Conservation (phyloP, 805 yeast species). For the Candida fluviatilis region DNA sequence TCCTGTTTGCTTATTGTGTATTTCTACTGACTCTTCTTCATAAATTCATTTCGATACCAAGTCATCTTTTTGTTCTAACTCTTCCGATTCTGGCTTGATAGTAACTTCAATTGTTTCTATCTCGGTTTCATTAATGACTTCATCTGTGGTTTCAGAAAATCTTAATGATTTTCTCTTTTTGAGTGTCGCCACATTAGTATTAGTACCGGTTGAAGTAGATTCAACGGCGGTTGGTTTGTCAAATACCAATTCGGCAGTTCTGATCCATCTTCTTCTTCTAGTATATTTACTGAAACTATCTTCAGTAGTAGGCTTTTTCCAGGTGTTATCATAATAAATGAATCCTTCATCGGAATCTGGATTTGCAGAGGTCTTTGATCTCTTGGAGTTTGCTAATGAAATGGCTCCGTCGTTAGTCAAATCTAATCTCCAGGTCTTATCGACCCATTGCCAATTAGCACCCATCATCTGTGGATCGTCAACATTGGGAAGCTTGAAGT, state of each 20-base stretch:
- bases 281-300: conserved; percentile 89
- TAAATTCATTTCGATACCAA: no score
- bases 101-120: neutral
- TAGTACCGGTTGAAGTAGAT: conserved; percentile 1
- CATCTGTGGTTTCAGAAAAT: conserved; percentile 27
- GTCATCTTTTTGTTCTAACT: no score
- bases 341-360: conserved; percentile 82
- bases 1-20: no score
- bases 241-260: conserved; percentile 81
- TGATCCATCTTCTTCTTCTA: conserved; percentile 91
- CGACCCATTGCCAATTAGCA: conserved; percentile 93
- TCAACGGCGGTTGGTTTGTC: conserved; percentile 6
- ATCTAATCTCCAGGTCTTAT: conserved; percentile 87
- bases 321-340: conserved; percentile 85
- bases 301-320: conserved; percentile 88
- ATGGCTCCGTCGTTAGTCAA: conserved; percentile 84
- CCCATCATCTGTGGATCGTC: conserved; percentile 52
- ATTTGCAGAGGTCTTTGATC: conserved; percentile 53
- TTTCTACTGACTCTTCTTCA: no score
- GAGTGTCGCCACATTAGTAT: conserved; percentile 5
- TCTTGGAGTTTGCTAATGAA: conserved; percentile 59
- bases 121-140: neutral
- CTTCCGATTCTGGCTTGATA: no score
- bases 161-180: conserved; percentile 40
- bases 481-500: conserved; percentile 76